Base-by-base conservation (phyloP, 768 basidiomycete species). In the Steccherinum ochraceum region DNA sequence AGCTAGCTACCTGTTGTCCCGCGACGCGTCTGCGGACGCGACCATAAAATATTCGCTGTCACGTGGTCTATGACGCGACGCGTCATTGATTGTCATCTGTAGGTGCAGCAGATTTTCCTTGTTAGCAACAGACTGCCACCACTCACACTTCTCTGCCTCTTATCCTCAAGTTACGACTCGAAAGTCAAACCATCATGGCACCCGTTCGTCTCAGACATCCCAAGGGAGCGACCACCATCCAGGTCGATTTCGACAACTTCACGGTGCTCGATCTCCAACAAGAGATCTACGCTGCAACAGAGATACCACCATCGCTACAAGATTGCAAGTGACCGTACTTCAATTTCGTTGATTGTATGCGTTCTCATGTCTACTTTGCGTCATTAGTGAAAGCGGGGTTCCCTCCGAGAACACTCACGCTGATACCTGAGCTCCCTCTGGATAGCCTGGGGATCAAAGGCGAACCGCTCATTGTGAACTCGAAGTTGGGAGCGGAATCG, bases 391-490 rank as follows among this genome's bases (percentile, higher is more conserved):
- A 83, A 69, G 72, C 78, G 13, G 92, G 93, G 35, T 97, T 95
- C 65, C 93, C 93, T 2, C 93, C 92, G 0, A 79, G 75, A 40
- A 58, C 80, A 1, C 74, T 96, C 40, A 82, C 83, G 3, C 68
- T 88, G 30, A 71, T 88, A 25, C 85, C 89, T 2, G 83, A 86
- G 53, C 76, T 90, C 20, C 82, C 89, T 0, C 55, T 95, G 27
- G 76, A 84, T 0, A 84, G 86, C 27, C 77, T 97, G 24, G 89
- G 88, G 12, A 73, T 97, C 24, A 74, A 77, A 51, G 90, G 93
- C 2, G 95, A 97, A 49, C 91, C 93, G 69, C 74, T 98, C 54
- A 87, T 95, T 59, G 88, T 96, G 42, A 82, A 73, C 46, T 69
- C 71, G 48, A 72, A 62, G 41, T 51, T 60, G 13, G 52, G 59